Conservation (phyloP, 345 rosid genomes). For the Bruguiera gymnorhiza region DNA sequence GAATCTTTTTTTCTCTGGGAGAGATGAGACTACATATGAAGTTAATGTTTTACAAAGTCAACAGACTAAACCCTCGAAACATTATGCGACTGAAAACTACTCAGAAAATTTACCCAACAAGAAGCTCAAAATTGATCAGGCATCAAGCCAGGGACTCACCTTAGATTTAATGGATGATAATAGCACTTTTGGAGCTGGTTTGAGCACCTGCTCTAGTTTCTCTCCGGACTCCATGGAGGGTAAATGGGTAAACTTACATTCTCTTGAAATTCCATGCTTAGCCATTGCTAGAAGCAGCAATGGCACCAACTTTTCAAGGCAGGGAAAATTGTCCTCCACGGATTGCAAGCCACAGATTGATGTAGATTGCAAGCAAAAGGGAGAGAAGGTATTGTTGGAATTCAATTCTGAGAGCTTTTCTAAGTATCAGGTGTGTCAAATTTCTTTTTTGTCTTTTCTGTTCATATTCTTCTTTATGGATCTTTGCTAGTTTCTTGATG, state of each 20-base stretch:
- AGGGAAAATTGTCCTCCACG: constrained; percentile 42
- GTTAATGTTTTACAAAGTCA: constrained; percentile 21
- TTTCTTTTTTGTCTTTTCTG: not conserved
- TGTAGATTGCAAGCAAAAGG: constrained; percentile 27
- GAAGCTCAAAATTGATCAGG: constrained; percentile 41
- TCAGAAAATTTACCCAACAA: constrained; percentile 41
- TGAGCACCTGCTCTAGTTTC: constrained; percentile 12
- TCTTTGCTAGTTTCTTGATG: not conserved
- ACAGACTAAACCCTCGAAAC: constrained; percentile 8
- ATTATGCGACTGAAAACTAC: constrained; percentile 10
- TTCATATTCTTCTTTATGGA: too few relatives aligned
- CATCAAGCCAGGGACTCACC: constrained; percentile 18
- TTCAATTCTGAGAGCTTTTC: constrained; percentile 37
- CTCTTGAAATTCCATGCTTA: constrained; percentile 48
- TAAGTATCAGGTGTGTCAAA: constrained; percentile 46
- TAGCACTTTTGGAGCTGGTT: constrained; percentile 8
- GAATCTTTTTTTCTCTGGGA: constrained; percentile 55
- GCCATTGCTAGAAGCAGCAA: constrained; percentile 43
- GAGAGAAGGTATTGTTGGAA: constrained; percentile 57
- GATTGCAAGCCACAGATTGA: constrained; percentile 29
- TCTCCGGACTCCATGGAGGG: constrained; percentile 6
- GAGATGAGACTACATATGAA: constrained; percentile 32
- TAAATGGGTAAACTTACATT: constrained; percentile 19
- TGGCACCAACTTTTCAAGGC: constrained; percentile 19
- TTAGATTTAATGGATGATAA: constrained; percentile 19